These are phyloP conservation scores for Isatis tinctoria DNA, from an alignment of 345 rosid species.

Conservation along the genomic window DNA sequence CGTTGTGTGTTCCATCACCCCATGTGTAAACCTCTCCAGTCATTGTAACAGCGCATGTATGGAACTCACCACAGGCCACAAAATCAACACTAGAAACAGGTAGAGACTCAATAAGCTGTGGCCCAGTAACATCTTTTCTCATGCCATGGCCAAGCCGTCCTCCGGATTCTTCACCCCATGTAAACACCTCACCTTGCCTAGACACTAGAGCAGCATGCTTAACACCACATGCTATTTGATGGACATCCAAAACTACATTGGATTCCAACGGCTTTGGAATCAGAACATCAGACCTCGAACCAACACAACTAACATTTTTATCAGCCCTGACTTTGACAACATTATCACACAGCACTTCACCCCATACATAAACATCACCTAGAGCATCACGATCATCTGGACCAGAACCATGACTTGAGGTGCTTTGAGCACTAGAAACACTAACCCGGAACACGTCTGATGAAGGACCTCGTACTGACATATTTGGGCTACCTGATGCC, in stretches of 20 bases:
- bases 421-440: constrained; percentile 93
- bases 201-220: constrained; percentile 88
- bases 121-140: constrained; percentile 71
- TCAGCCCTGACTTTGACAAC: constrained; percentile 55
- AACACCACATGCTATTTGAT: constrained; percentile 85
- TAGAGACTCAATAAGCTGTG: constrained; percentile 75
- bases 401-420: constrained; percentile 95
- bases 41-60: constrained; percentile 87
- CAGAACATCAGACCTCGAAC: constrained; percentile 64
- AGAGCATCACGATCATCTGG: constrained; percentile 94
- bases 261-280: constrained; percentile 81
- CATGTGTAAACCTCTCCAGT: constrained; percentile 93
- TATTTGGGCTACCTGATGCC: constrained; percentile 70
- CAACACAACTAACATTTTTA: constrained; percentile 47
- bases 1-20: constrained; percentile 94
- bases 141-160: constrained; percentile 96
- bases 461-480: constrained; percentile 79
- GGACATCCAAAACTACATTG: constrained; percentile 83
- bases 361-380: constrained; percentile 98
- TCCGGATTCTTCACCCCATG: constrained; percentile 97
- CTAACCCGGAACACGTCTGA: constrained; percentile 95
- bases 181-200: constrained; percentile 87
- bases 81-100: constrained; percentile 57
- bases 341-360: constrained; percentile 80
- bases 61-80: constrained; percentile 96